Conservation (phyloP, 1,284 basidiomycete genomes). For the Butyriboletus regius region DNA sequence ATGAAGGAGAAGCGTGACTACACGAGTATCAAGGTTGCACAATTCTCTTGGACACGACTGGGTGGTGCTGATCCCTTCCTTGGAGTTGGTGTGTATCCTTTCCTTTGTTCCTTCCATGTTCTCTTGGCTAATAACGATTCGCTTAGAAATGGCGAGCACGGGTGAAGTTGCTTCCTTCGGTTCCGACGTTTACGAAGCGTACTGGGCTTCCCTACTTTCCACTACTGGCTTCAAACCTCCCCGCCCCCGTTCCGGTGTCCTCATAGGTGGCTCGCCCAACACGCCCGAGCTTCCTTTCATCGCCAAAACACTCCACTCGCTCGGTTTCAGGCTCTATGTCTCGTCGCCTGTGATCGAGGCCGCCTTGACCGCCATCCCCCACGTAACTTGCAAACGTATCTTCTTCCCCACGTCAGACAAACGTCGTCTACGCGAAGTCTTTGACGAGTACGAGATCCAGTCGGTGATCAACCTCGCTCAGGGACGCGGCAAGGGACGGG, state of each 20-base stretch:
- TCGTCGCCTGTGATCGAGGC: slow-evolving; percentile 76
- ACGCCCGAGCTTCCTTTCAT: slow-evolving; percentile 77
- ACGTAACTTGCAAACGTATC: slow-evolving; percentile 78
- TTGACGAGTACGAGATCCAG: slow-evolving; percentile 92
- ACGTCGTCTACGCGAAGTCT: slow-evolving; percentile 85
- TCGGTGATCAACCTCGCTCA: slow-evolving; percentile 91
- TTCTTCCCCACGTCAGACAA: slow-evolving; percentile 97
- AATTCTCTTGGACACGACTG: slow-evolving; percentile 97
- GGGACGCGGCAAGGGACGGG: slow-evolving; percentile 66
- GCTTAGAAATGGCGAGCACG: slow-evolving; percentile 91
- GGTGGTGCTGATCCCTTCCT: slow-evolving; percentile 94
- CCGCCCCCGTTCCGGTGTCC: slow-evolving; percentile 69
- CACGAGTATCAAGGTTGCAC: slow-evolving; percentile 93
- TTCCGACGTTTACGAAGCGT: slow-evolving; percentile 89
- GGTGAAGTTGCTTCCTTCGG: slow-evolving; percentile 99
- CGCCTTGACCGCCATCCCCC: slow-evolving; percentile 75
- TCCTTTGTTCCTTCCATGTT: neutral
- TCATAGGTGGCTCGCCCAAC: slow-evolving; percentile 79
- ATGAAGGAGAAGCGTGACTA: slow-evolving; percentile 91
- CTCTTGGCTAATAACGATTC: neutral
- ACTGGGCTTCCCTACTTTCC: slow-evolving; percentile 85
- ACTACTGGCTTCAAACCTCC: slow-evolving; percentile 90
- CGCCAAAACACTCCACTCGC: slow-evolving; percentile 67
- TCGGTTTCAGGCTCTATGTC: slow-evolving; percentile 91
- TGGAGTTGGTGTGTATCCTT: slow-evolving; percentile 67